These are phyloP conservation scores for Setomelanomma holmii DNA, from an alignment of 2,329 filamentous ascomycete species.

Conservation along the genomic window DNA sequence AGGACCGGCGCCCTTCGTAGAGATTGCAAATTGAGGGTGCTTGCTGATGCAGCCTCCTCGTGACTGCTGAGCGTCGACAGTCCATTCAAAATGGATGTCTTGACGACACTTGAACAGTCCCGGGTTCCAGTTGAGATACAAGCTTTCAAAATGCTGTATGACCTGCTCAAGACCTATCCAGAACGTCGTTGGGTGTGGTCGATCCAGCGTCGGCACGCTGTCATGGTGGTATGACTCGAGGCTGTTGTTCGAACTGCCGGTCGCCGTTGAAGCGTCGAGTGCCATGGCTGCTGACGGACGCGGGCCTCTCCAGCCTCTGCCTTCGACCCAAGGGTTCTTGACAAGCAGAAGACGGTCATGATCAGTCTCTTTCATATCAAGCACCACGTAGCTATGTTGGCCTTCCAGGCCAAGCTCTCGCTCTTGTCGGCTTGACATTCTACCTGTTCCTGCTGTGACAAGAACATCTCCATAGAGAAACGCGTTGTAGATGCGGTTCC, in stretches of 20 bases:
- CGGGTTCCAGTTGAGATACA: conserved; percentile 98
- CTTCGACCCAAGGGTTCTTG: conserved; percentile 96
- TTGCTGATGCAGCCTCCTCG: conserved; percentile 77
- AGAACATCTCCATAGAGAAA: conserved; percentile 83
- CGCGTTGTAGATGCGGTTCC: conserved; percentile 76
- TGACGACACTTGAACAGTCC: conserved; percentile 79
- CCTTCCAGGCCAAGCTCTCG: conserved; percentile 80
- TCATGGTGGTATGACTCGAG: conserved; percentile 31
- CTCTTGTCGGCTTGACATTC: conserved; percentile 78
- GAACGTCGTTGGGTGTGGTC: conserved; percentile 74
- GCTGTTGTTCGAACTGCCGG: conserved; percentile 18
- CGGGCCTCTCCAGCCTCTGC: conserved; percentile 72
- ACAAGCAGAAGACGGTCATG: conserved; percentile 75
- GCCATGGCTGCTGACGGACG: conserved; percentile 28
- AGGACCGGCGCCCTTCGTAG: conserved; percentile 61
- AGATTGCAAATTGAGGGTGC: conserved; percentile 67
- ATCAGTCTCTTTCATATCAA: conserved; percentile 74
- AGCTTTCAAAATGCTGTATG: conserved; percentile 89
- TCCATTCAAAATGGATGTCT: conserved; percentile 91
- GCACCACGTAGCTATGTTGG: conserved; percentile 92
- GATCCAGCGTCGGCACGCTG: conserved; percentile 39
- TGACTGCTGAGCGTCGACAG: conserved; percentile 58
- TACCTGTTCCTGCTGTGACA: conserved; percentile 88
- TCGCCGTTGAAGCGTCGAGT: conserved; percentile 25
- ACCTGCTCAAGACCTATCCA: conserved; percentile 93